These are phyloP conservation scores for Euphorbia lathyris DNA, from an alignment of 345 rosid genomes.

Conservation along the genomic window DNA sequence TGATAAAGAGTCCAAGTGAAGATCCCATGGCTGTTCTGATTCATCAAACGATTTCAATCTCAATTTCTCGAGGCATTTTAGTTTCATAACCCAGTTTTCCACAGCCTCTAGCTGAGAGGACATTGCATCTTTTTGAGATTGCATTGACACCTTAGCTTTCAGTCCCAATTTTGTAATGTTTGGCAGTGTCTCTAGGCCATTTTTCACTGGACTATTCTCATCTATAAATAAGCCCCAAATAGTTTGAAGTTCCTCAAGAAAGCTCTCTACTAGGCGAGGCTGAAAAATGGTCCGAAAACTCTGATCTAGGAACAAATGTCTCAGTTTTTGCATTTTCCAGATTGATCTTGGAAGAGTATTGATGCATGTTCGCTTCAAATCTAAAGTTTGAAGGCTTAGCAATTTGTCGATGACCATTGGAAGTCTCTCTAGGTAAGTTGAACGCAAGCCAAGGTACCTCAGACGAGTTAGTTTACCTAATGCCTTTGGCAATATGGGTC, in stretches of 20 bases:
- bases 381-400: neutral
- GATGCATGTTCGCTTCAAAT: slow-evolving; percentile 7
- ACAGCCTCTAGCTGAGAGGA: neutral
- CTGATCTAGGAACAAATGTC: slow-evolving; percentile 2
- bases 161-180: neutral
- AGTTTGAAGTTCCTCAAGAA: neutral
- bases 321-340: slow-evolving; percentile 5
- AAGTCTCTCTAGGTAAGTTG: neutral
- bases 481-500: slow-evolving; percentile 4
- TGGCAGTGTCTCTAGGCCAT: neutral
- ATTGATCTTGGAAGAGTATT: neutral
- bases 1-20: neutral
- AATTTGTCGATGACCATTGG: slow-evolving; percentile 1
- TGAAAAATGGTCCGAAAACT: neutral
- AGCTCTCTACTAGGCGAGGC: neutral
- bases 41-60: slow-evolving; percentile 6
- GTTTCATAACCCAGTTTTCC: neutral
- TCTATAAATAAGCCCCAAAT: neutral
- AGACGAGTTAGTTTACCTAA: neutral
- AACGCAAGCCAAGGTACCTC: neutral
- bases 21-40: neutral
- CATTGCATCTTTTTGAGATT: neutral
- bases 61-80: neutral
- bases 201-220: slow-evolving; percentile 5
- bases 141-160: neutral